Evolutionary conservation across 441 rosid genomes (phyloP).

Genomic region (Erysimum cheiri): DNA sequence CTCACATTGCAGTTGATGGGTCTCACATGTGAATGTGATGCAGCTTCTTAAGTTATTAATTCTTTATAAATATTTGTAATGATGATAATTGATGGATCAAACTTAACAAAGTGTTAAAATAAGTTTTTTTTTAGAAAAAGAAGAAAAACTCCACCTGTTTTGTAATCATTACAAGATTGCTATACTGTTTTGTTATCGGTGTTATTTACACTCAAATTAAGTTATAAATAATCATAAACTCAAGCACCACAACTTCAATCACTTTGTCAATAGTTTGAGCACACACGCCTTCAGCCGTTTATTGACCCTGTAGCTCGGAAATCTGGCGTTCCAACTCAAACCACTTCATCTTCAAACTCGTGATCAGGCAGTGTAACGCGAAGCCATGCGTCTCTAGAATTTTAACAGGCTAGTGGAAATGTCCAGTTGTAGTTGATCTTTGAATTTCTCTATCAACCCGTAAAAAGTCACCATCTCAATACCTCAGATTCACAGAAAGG

Average conservation of each 20-base stretch:
- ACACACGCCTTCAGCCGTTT: too few relatives aligned
- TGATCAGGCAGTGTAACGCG: not conserved
- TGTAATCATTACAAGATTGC: conserved; percentile 40
- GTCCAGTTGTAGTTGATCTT: not conserved
- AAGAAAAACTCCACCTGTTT: not conserved
- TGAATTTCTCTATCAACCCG: not conserved
- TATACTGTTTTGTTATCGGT: not conserved
- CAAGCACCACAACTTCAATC: not conserved
- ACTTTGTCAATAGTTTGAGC: too few relatives aligned
- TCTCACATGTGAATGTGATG: conserved; percentile 37
- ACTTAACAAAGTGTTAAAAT: conserved; percentile 31
- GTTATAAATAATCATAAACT: too few relatives aligned
- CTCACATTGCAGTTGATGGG: conserved; percentile 31
- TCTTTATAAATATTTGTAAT: conserved; percentile 42
- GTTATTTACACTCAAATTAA: not conserved
- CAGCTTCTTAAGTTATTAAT: conserved; percentile 29
- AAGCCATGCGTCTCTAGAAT: not conserved
- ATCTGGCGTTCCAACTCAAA: not conserved
- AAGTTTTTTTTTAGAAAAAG: conserved; percentile 1
- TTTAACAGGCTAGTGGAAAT: not conserved
- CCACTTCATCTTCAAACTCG: not conserved
- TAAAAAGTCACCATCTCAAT: not conserved
- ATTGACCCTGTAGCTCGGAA: not conserved
- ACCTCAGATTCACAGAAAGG: not conserved
- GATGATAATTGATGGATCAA: conserved; percentile 41